Evolutionary conservation across 2,329 filamentous ascomycete genomes (phyloP).

Genomic region (Fusarium longipes): DNA sequence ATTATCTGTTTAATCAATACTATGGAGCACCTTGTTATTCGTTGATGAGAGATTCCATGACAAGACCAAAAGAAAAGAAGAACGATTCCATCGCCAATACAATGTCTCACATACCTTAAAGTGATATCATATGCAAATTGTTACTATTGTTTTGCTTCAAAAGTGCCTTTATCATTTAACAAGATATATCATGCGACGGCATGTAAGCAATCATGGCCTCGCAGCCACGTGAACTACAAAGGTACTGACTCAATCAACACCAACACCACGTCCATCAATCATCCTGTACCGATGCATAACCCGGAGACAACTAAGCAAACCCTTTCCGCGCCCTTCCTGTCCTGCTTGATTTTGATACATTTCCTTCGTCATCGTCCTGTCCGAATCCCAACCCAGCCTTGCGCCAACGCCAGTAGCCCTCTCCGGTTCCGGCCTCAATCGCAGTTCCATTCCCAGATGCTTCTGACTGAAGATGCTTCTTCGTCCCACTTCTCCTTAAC

Average conservation of each 20-base stretch:
- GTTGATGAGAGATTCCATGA: neutral
- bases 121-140: neutral
- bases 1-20: neutral
- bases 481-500: conserved; percentile 3
- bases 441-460: conserved; percentile 34
- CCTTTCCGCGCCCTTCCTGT: conserved; percentile 32
- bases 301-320: conserved; percentile 40
- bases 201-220: conserved; percentile 26
- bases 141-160: conserved; percentile 9
- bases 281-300: conserved; percentile 39
- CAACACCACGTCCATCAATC: conserved; percentile 23
- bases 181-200: conserved; percentile 25
- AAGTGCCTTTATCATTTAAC: conserved; percentile 30
- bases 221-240: conserved; percentile 17
- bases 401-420: conserved; percentile 44
- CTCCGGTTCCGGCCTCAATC: conserved; percentile 1
- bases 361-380: conserved; percentile 37
- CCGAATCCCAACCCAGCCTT: conserved; percentile 25
- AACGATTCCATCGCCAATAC: no score
- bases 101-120: no score
- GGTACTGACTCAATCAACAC: conserved; percentile 8
- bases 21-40: neutral
- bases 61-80: neutral
- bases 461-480: conserved; percentile 27
- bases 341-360: conserved; percentile 44